Conservation (phyloP, 1,284 basidiomycete genomes). For the Leccinum insolens region DNA sequence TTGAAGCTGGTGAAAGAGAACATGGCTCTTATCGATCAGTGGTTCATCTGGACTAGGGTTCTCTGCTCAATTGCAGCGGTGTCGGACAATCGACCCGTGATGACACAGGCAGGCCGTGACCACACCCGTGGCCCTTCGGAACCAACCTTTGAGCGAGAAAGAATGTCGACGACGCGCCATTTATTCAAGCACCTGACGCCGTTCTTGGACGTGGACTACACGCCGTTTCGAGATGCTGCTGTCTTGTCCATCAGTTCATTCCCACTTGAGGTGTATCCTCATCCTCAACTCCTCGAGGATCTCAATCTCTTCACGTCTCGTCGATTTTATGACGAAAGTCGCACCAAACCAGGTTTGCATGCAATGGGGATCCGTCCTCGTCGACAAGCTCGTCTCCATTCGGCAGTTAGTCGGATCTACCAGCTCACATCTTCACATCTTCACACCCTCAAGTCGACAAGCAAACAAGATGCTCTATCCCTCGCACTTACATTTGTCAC, state of each 20-base stretch:
- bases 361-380: conserved; percentile 60
- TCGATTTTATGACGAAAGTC: conserved; percentile 80
- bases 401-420: conserved; percentile 90
- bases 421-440: conserved; percentile 70
- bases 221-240: conserved; percentile 82
- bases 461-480: conserved; percentile 72
- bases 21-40: conserved; percentile 75
- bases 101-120: conserved; percentile 62
- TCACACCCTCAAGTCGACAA: conserved; percentile 70
- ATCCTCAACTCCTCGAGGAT: conserved; percentile 80
- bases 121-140: conserved; percentile 77
- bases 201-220: conserved; percentile 86
- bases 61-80: conserved; percentile 80
- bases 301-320: conserved; percentile 79
- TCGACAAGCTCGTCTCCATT: conserved; percentile 82
- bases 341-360: conserved; percentile 64
- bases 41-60: conserved; percentile 86
- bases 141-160: conserved; percentile 70
- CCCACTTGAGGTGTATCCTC: conserved; percentile 60
- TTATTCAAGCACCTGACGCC: conserved; percentile 87
- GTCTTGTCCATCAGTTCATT: conserved; percentile 89
- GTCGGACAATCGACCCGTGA: conserved; percentile 60
- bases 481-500: conserved; percentile 87
- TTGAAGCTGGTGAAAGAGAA: conserved; percentile 59
- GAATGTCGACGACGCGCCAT: conserved; percentile 77